Evolutionary conservation across 2,329 filamentous ascomycete species (phyloP), one percentile per base, ranked within the genome.

Genomic region (Cordyceps javanica): DNA sequence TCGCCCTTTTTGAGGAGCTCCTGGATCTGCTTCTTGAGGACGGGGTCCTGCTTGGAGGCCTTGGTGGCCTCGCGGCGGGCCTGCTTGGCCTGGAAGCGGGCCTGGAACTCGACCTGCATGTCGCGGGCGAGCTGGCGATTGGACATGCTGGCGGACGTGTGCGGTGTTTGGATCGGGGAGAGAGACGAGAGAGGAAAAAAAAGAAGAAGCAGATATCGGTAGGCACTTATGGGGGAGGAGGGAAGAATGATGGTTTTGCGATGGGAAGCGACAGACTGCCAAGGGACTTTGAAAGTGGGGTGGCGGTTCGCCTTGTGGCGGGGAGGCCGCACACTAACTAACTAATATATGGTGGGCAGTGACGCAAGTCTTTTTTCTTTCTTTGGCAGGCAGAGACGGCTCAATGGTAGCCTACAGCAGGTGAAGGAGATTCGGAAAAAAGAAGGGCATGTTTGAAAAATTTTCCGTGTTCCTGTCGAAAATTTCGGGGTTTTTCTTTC

Each of bases 31-130:
- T 84, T 84, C 72, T 83, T 81, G 59, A 84, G 73, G 60, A 82
- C 73, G 58, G 80, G 80, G 64, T 84, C 82, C 67, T 83, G 80
- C 72, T 84, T 85, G 59, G 77, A 75, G 19, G 82, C 82, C 69
- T 84, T 85, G 63, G 80, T 77, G 57, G 82, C 80, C 65, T 85
- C 82, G 64, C 81, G 80, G 36, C 82, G 79, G 61, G 82, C 81
- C 66, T 84, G 81, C 68, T 85, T 85, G 58, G 81, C 82, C 69
- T 83, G 80, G 72, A 85, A 83, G 69, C 82, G 79, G 60, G 82
- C 82, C 68, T 85, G 81, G 69, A 85, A 83, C 71, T 85, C 82
- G 71, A 81, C 77, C 67, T 85, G 80, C 78, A 81, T 84, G 70
- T 84, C 82, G 70, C 81, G 77, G 62, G 80, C 76, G 59, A 77